Base-by-base conservation (phyloP, 2,329 filamentous ascomycete genomes). In the Calonectria pseudoturangicola region DNA sequence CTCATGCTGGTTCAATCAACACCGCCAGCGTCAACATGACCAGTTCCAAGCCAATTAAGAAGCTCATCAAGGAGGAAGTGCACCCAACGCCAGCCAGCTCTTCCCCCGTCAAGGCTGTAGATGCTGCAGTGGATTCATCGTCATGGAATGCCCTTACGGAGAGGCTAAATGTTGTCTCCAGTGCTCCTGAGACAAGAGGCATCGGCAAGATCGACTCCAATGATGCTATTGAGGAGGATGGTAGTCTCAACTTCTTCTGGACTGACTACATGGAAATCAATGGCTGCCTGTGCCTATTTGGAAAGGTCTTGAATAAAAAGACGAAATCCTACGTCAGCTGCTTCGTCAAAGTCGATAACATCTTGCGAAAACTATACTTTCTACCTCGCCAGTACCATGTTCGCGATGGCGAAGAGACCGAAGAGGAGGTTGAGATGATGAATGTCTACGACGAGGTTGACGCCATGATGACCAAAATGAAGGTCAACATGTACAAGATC, bases 281-380 rank as follows among this genome's bases (percentile, higher is more conserved):
- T 79, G 96, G 96, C 72, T 97, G 93, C 77, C 87, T 99, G 12
- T 98, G 95, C 83, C 89, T 99, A 13, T 98, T 99, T 81, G 97
- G 97, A 75, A 99, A 99, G 82, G 96, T 98, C 28, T 92, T 95
- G 79, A 95, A 98, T 86, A 98, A 96, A 84, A 93, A 92, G 79
- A 94, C 91, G 1, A 92, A 91, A 65, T 88, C 88, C 51, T 96
- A 94, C 81, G 93, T 95, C 72, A 99, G 97, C 85, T 97, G 95
- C 80, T 98, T 99, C 80, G 91, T 98, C 83, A 98, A 98, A 84
- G 88, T 99, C 25, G 96, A 99, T 87, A 98, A 98, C 77, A 94
- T 99, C 72, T 84, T 98, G 67, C 92, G 97, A 72, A 98, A 98
- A 81, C 89, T 99, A 0, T 99, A 93, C 84, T 99, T 99, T 82